Evolutionary conservation across 257 asterid genomes (phyloP), one percentile per base, ranked within the genome.

Genomic region (Petrea volubilis): DNA sequence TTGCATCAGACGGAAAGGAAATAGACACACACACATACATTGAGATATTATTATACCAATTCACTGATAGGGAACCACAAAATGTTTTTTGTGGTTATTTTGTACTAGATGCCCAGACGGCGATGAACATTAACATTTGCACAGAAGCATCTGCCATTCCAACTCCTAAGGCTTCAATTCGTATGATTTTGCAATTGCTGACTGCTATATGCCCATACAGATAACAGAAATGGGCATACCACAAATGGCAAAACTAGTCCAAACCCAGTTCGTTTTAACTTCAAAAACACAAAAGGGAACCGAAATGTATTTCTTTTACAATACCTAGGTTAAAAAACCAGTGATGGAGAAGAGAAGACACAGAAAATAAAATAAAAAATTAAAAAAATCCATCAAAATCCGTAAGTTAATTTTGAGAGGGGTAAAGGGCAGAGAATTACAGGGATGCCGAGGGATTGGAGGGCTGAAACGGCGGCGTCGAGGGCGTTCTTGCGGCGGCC

Each of bases 401-500:
- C 57, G 7, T 7, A n/a, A 18, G 6, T 23, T 11, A 17, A 65
- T 7, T 25, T 17, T 1, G 23, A 15, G 20, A 71, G 10, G 6
- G 20, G 59, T 8, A 41, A 27, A 46, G 52, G 56, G 40, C 17
- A 23, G 15, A 46, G 11, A 18, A n/a, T 40, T 83, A 88, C 97
- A 56, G 80, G 86, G 79, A 90, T 83, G 41, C 90, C 92, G n/a
- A 85, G 78, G 68, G 90, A 82, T 47, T 33, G 84, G 70, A 90
- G 96, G 59, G 80, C 29, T 63, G 90, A 75, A 58, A 88, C 96
- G 70, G 97, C 90, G 55, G 77, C 79, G 76, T 85, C 83, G 11
- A 89, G 63, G 77, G 87, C 82, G 73, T 75, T 33, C 72, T 71
- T 83, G 62, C 96, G 89, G 77, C 93, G 96, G 77, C 96, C 93